Conservation (phyloP, 495 filamentous ascomycete species). For the Pseudevernia furfuracea region DNA sequence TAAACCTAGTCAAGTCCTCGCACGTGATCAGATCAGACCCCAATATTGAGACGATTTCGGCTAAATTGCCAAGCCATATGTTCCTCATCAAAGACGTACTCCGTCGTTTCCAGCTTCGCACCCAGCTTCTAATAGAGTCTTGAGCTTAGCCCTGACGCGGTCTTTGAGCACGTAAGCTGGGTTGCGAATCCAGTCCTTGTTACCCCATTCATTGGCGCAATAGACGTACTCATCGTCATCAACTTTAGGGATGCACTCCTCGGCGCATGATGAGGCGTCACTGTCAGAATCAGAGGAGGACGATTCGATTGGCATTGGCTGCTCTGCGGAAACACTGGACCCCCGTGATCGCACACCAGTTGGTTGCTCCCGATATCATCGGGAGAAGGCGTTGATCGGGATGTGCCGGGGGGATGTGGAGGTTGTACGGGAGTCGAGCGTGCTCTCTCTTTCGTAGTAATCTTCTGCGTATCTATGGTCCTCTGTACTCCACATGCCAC, state of each 20-base stretch:
- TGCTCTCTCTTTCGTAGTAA: no score
- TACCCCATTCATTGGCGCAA: not conserved
- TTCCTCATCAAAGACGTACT: not conserved
- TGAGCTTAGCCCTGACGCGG: not conserved
- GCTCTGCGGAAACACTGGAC: not conserved
- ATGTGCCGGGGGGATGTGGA: not conserved
- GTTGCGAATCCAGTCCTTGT: not conserved
- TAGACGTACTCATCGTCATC: not conserved
- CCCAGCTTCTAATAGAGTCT: not conserved
- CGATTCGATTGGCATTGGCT: not conserved
- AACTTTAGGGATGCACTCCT: not conserved
- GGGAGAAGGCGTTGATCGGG: not conserved
- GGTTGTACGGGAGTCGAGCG: no score
- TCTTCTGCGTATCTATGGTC: no score
- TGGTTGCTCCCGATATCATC: not conserved
- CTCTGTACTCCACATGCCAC: no score
- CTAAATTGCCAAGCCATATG: no score
- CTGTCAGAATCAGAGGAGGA: not conserved
- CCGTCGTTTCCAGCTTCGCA: constrained; percentile 3
- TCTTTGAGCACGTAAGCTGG: not conserved
- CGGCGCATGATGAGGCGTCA: not conserved
- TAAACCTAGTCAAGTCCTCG: no score
- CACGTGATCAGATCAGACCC: no score
- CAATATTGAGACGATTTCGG: no score
- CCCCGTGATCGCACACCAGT: not conserved